These are phyloP conservation scores for Thelephora aurantiotincta DNA, from an alignment of 768 basidiomycete genomes.

Conservation along the genomic window DNA sequence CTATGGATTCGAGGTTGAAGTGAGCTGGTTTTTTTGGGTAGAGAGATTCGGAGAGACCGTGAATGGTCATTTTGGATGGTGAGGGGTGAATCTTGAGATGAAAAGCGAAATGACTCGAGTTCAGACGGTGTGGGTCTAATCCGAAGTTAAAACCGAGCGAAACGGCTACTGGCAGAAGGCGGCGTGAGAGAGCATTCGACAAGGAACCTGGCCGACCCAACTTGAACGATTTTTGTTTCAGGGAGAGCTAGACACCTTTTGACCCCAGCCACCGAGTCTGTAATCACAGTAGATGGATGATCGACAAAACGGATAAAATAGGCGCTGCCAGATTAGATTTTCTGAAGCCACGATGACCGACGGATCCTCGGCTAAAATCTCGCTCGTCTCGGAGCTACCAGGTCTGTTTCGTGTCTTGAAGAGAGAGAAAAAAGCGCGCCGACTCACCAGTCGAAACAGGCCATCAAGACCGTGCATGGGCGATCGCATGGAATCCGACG, in stretches of 20 bases:
- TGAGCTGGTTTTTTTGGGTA: slow-evolving; percentile 49
- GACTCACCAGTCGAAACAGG: slow-evolving; percentile 21
- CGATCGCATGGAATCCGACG: slow-evolving; percentile 77
- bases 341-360: not conserved
- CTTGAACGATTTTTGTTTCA: too few relatives aligned
- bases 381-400: not conserved
- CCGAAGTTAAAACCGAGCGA: not conserved
- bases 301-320: not conserved
- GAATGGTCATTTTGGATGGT: slow-evolving; percentile 38
- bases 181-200: too few relatives aligned
- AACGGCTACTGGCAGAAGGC: not conserved
- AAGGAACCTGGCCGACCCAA: too few relatives aligned
- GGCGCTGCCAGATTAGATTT: too few relatives aligned
- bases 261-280: not conserved
- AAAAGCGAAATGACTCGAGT: not conserved
- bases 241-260: not conserved
- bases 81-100: not conserved
- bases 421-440: not conserved
- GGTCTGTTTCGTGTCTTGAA: not conserved
- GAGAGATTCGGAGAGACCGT: slow-evolving; percentile 35
- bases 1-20: slow-evolving; percentile 71
- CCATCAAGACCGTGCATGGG: slow-evolving; percentile 81
- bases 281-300: not conserved
- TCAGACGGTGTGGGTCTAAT: not conserved
- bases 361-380: not conserved